These are phyloP conservation scores for Seminavis robusta DNA, from an alignment of 108 stramenopile species.

Conservation along the genomic window DNA sequence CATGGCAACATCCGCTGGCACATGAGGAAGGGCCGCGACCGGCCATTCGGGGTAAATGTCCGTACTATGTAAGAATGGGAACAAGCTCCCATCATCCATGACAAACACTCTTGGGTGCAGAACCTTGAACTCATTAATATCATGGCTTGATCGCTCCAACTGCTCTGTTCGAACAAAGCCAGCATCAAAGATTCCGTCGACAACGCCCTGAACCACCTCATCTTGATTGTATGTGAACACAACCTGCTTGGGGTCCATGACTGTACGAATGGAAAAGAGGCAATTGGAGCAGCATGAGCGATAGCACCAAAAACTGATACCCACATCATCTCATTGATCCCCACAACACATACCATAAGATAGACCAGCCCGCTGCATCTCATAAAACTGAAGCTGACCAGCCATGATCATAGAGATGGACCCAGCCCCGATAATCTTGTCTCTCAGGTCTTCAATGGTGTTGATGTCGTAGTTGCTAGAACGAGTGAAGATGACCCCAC, in stretches of 20 bases:
- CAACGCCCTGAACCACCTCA: conserved; percentile 17
- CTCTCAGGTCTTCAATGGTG: conserved; percentile 5
- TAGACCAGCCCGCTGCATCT: conserved; percentile 1
- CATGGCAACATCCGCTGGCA: conserved; percentile 4
- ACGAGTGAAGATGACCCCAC: conserved; percentile 8
- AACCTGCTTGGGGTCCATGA: conserved; percentile 7
- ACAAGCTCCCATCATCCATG: conserved; percentile 10
- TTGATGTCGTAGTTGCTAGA: not conserved
- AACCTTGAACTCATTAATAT: conserved; percentile 17
- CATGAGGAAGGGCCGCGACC: conserved; percentile 18
- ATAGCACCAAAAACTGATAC: too few species aligned
- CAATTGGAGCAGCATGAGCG: too few species aligned
- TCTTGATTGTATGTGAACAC: conserved; percentile 18
- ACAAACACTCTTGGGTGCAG: conserved; percentile 10
- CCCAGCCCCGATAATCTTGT: conserved; percentile 7
- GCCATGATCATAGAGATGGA: not conserved
- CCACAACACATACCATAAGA: too few species aligned
- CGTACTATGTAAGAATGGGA: conserved; percentile 17
- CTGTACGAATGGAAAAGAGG: too few species aligned
- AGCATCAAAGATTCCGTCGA: conserved; percentile 20
- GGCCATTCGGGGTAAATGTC: conserved; percentile 35
- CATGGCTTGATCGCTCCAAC: conserved; percentile 16
- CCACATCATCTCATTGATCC: too few species aligned
- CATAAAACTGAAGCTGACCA: conserved; percentile 6
- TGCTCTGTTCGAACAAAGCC: conserved; percentile 29